These are phyloP conservation scores for Crithidia acanthocephali DNA, from an alignment of 208 protist species.

Conservation along the genomic window DNA sequence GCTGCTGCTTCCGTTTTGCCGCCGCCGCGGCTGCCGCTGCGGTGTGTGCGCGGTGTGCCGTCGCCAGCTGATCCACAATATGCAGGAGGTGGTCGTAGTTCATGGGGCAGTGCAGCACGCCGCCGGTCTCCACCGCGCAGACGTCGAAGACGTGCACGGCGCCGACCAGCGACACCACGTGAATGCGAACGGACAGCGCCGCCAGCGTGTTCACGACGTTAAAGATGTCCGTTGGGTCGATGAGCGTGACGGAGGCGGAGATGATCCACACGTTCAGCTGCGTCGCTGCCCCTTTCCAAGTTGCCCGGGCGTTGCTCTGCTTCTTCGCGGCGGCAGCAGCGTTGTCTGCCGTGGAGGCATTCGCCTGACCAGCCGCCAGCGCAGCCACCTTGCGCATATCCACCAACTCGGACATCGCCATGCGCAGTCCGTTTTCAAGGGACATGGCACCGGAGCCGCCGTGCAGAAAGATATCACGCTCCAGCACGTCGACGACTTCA, in stretches of 20 bases:
- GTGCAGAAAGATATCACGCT: conserved; percentile 80
- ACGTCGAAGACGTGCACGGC: conserved; percentile 85
- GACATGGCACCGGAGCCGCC: conserved; percentile 77
- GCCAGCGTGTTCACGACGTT: conserved; percentile 57
- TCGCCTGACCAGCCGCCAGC: background rate
- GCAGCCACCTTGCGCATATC: conserved; percentile 63
- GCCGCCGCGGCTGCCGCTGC: background rate
- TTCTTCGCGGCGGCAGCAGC: background rate
- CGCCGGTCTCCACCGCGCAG: conserved; percentile 56
- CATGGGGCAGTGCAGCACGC: conserved; percentile 69
- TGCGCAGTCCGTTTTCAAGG: conserved; percentile 81
- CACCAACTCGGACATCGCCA: conserved; percentile 78
- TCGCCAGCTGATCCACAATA: conserved; percentile 54
- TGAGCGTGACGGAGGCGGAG: conserved; percentile 77
- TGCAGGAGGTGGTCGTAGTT: conserved; percentile 78
- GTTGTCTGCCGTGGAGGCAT: background rate
- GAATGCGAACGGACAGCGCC: conserved; percentile 46
- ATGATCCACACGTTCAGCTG: conserved; percentile 67
- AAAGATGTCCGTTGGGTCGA: conserved; percentile 83
- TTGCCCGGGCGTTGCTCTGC: background rate
- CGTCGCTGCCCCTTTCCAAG: conserved; percentile 30
- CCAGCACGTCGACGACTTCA: conserved; percentile 67
- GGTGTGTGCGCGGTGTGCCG: conserved; percentile 22
- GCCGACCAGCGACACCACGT: conserved; percentile 77
- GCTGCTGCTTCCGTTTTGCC: conserved; percentile 6